Evolutionary conservation across 257 asterid genomes (phyloP).

Genomic region (Salvia rosmarinus): DNA sequence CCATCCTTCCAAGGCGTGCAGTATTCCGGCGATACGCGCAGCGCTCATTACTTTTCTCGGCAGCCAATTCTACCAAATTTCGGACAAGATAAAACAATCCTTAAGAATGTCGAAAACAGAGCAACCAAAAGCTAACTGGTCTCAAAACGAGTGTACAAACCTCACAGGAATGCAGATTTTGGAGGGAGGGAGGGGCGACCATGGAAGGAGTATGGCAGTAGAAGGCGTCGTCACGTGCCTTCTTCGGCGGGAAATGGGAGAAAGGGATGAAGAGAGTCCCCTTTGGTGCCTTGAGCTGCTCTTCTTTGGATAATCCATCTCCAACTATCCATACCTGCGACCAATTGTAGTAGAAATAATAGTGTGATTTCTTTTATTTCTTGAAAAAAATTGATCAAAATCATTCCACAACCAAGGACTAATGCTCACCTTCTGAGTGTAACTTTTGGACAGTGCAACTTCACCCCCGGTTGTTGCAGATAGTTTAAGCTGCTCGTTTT

Average conservation of each 20-base stretch:
- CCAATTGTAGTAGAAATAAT: no score
- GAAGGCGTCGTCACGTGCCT: constrained; percentile 52
- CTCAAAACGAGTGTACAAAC: constrained; percentile 23
- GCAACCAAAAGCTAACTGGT: not conserved
- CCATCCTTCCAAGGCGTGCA: constrained; percentile 78
- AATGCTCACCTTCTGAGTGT: constrained; percentile 44
- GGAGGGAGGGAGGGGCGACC: constrained; percentile 64
- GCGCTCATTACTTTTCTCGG: constrained; percentile 80
- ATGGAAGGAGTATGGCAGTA: constrained; percentile 72
- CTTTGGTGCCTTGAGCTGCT: constrained; percentile 63
- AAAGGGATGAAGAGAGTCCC: constrained; percentile 70
- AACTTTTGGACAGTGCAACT: constrained; percentile 37
- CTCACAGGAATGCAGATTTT: constrained; percentile 83
- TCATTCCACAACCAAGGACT: no score
- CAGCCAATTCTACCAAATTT: constrained; percentile 60
- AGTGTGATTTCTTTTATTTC: no score
- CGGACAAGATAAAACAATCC: not conserved
- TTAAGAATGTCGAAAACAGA: not conserved
- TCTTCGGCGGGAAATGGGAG: constrained; percentile 69
- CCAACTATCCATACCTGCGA: constrained; percentile 80
- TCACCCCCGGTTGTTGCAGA: constrained; percentile 31
- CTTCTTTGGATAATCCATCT: constrained; percentile 62
- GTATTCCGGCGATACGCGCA: constrained; percentile 72
- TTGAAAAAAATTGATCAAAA: no score
- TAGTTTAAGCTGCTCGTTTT: constrained; percentile 48